Percentiles rank a stretch among this genome's conserved stretches.
Evolutionary conservation across 139 green algal genomes (phyloP).

Genomic region (Ostreobium quekettii): DNA sequence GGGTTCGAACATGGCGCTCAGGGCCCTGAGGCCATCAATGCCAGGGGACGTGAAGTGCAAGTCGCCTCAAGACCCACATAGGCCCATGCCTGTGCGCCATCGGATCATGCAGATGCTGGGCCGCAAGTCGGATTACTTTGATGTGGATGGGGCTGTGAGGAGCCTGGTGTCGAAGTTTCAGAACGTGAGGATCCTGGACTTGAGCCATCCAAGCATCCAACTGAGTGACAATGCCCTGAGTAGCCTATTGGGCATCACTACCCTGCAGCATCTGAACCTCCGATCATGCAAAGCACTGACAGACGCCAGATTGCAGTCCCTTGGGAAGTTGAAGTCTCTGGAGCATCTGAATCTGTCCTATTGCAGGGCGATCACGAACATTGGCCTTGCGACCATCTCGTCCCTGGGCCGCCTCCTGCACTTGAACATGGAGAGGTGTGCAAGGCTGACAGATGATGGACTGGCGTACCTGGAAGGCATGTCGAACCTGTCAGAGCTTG

Average conservation of each 20-base stretch:
- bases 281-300: neutral
- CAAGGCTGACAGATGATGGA: slow-evolving; percentile 5
- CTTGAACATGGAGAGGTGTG: slow-evolving; percentile 5
- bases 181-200: neutral
- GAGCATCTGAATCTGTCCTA: neutral
- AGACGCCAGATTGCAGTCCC: neutral
- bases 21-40: neutral
- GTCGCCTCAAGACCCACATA: neutral
- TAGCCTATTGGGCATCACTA: neutral
- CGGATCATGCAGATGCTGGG: too few relatives aligned
- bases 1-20: neutral
- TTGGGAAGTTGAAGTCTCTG: slow-evolving; percentile 1
- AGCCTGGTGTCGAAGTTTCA: neutral
- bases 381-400: neutral
- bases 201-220: neutral
- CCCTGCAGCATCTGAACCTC: neutral
- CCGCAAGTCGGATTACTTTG: neutral
- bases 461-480: neutral
- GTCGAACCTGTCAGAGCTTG: neutral
- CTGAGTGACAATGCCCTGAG: neutral
- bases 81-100: neutral
- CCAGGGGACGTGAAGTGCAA: neutral
- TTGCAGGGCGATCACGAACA: neutral
- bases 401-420: neutral
- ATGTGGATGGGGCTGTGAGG: neutral